phyloP scores from a whole-genome alignment of 2,329 filamentous ascomycete species.

The Verticillium albo-atrum region DNA sequence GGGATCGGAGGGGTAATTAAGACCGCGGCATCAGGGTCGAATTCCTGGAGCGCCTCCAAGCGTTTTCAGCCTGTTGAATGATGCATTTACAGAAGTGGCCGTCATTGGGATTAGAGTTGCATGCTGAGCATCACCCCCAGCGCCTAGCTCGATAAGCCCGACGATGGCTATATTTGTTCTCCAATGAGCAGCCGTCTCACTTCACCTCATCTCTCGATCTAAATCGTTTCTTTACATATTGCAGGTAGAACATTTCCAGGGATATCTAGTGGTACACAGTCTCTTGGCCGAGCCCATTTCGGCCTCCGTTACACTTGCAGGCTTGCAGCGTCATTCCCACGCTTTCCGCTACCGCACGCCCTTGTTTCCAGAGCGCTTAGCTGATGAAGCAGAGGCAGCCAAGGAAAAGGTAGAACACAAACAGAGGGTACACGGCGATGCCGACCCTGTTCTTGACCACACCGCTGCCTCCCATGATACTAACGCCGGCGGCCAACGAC shows the following conservation, averaged over 20 bases:
- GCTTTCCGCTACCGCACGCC: neutral
- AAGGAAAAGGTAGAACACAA: conserved; percentile 91
- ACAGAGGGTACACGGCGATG: conserved; percentile 89
- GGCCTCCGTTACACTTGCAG: neutral
- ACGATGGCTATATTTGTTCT: neutral
- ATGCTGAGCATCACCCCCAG: neutral
- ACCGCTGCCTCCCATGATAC: conserved; percentile 90
- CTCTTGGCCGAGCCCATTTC: neutral
- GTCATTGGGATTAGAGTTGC: too few relatives aligned
- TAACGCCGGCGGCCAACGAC: conserved; percentile 93
- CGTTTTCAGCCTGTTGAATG: neutral
- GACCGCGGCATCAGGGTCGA: neutral
- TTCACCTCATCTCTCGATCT: neutral
- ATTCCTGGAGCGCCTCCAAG: neutral
- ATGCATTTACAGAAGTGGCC: neutral
- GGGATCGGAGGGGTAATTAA: neutral
- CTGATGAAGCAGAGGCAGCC: conserved; percentile 97
- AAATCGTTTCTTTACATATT: neutral
- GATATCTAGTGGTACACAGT: conserved; percentile 8
- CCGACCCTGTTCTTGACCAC: conserved; percentile 93
- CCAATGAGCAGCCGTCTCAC: neutral
- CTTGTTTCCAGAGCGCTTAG: conserved; percentile 36
- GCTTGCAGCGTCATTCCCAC: neutral
- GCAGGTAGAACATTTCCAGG: neutral
- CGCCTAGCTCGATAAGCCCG: neutral